Evolutionary conservation across 768 basidiomycete species (phyloP).

Genomic region (Trametes elegans): DNA sequence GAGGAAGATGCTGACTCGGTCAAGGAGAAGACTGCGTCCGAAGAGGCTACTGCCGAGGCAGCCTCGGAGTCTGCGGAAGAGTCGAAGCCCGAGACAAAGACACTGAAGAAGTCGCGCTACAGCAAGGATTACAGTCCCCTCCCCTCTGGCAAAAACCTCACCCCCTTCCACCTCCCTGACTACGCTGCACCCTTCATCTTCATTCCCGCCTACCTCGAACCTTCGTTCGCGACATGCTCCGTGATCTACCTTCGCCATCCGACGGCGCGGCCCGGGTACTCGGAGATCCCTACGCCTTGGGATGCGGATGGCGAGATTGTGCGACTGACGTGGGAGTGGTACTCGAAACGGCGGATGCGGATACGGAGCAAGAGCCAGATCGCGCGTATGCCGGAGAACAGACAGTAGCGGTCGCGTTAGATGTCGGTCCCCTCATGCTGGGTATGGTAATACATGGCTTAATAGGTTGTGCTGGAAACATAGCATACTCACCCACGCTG

Average conservation of each 20-base stretch:
- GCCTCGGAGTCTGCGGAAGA: slow-evolving; percentile 6
- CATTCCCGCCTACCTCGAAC: slow-evolving; percentile 88
- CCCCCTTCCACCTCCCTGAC: slow-evolving; percentile 81
- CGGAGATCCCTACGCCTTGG: slow-evolving; percentile 93
- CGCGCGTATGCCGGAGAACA: slow-evolving; percentile 64
- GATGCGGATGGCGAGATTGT: slow-evolving; percentile 94
- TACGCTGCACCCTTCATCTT: slow-evolving; percentile 92
- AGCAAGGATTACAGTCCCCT: slow-evolving; percentile 7
- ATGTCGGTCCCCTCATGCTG: slow-evolving; percentile 1
- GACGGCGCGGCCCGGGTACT: slow-evolving; percentile 93
- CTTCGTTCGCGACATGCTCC: slow-evolving; percentile 85
- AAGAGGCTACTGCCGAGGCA: slow-evolving; percentile 14
- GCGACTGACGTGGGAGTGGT: slow-evolving; percentile 96
- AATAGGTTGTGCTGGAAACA: slow-evolving; percentile 9
- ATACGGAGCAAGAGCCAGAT: slow-evolving; percentile 63
- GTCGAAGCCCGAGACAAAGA: background rate
- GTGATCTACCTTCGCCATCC: slow-evolving; percentile 94
- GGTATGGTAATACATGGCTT: slow-evolving; percentile 18
- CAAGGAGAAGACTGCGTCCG: slow-evolving; percentile 10
- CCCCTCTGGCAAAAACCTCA: slow-evolving; percentile 34
- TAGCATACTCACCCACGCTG: background rate
- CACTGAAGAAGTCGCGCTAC: slow-evolving; percentile 1
- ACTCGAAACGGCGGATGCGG: slow-evolving; percentile 65
- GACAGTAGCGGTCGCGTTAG: slow-evolving; percentile 31
- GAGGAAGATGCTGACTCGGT: slow-evolving; percentile 5